These are phyloP conservation scores for Erysimum pusillum DNA, from an alignment of 441 rosid genomes.

Conservation along the genomic window DNA sequence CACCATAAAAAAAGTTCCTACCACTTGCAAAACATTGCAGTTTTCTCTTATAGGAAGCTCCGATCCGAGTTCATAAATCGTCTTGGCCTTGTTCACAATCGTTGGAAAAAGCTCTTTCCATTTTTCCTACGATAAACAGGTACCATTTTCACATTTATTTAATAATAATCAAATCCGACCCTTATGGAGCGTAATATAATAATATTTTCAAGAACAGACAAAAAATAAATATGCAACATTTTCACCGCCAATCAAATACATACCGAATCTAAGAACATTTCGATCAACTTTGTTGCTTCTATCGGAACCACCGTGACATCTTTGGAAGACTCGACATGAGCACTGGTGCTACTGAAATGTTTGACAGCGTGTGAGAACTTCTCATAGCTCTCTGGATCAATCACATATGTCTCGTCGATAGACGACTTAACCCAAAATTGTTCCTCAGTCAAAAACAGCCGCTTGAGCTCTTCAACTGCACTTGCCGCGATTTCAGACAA, in stretches of 20 bases:
- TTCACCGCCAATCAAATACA: conserved; percentile 19
- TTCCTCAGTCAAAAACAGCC: conserved; percentile 52
- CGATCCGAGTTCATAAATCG: conserved; percentile 52
- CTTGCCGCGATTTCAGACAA: conserved; percentile 54
- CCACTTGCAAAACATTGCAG: conserved; percentile 42
- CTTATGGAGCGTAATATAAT: background rate
- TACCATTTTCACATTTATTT: background rate
- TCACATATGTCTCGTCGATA: conserved; percentile 46
- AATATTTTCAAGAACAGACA: background rate
- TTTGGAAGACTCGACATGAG: conserved; percentile 69
- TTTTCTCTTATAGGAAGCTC: conserved; percentile 45
- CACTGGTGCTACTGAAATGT: conserved; percentile 49
- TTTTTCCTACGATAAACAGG: conserved; percentile 53
- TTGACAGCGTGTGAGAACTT: conserved; percentile 45
- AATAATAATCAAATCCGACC: background rate
- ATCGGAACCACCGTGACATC: conserved; percentile 51
- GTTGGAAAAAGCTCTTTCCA: conserved; percentile 74
- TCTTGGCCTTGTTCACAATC: conserved; percentile 59
- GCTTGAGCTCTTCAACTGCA: conserved; percentile 65
- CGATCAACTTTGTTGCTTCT: conserved; percentile 52
- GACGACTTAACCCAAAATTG: conserved; percentile 64
- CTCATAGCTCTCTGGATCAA: conserved; percentile 57
- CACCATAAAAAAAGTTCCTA: conserved; percentile 15
- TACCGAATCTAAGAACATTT: conserved; percentile 64
- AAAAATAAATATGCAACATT: background rate